Conservation (phyloP, 1,284 basidiomycete species). For the Pseudozyma pruni region DNA sequence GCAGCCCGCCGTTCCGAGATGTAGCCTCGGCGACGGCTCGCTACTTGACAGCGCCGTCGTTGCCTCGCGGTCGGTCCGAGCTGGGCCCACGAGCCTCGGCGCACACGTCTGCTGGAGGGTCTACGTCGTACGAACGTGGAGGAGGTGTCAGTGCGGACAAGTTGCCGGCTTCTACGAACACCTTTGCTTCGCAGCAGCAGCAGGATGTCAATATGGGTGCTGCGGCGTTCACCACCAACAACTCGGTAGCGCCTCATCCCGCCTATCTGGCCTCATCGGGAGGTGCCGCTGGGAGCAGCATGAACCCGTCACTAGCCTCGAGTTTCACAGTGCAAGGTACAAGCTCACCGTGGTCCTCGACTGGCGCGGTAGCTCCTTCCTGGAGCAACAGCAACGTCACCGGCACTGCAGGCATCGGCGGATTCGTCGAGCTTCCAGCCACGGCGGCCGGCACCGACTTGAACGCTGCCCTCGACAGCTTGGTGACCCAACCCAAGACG, state of each 20-base stretch:
- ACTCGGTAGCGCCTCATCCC: constrained; percentile 26
- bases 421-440: not conserved
- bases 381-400: constrained; percentile 14
- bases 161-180: not conserved
- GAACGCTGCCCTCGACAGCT: not conserved
- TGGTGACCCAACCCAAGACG: not conserved
- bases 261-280: constrained; percentile 33
- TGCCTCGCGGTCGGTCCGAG: constrained; percentile 28
- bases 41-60: constrained; percentile 17
- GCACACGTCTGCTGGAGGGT: constrained; percentile 3
- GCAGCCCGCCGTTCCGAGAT: constrained; percentile 23
- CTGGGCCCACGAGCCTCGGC: constrained; percentile 3
- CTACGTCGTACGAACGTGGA: constrained; percentile 33
- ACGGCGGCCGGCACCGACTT: not conserved
- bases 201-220: not conserved
- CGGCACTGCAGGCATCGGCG: constrained; percentile 1
- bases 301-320: constrained; percentile 1
- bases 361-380: constrained; percentile 5
- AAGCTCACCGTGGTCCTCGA: not conserved
- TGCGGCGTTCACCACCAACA: not conserved
- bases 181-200: not conserved
- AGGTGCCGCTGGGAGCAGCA: not conserved
- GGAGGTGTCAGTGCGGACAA: constrained; percentile 1
- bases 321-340: not conserved
- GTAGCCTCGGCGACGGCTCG: constrained; percentile 25